These are phyloP conservation scores for Penicillium nucicola DNA, from an alignment of 495 filamentous ascomycete species.

Conservation along the genomic window DNA sequence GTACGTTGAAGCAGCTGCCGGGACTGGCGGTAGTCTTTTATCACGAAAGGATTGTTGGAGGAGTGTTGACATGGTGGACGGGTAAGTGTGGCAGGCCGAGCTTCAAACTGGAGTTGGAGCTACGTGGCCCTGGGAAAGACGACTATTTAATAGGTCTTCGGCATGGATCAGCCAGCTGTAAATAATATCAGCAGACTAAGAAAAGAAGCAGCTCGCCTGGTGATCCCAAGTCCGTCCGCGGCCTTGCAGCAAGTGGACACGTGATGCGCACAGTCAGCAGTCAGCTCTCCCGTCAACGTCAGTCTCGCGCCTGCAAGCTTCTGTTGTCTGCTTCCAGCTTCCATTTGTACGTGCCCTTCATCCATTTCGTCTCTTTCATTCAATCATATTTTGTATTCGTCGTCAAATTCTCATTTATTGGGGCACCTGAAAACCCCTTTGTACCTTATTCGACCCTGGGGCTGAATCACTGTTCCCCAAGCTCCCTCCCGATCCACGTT, in stretches of 20 bases:
- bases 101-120: neutral
- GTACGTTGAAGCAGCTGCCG: conserved; percentile 25
- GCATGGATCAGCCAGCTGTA: conserved; percentile 4
- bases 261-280: conserved; percentile 28
- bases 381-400: conserved; percentile 15
- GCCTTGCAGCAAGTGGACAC: conserved; percentile 15
- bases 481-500: conserved; percentile 36
- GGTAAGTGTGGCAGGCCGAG: neutral
- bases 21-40: conserved; percentile 24
- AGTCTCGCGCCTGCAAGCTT: conserved; percentile 37
- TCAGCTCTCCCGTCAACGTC: conserved; percentile 38
- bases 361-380: conserved; percentile 22
- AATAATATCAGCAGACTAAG: conserved; percentile 18
- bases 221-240: conserved; percentile 2
- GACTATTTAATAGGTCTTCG: conserved; percentile 3
- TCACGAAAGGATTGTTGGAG: conserved; percentile 20
- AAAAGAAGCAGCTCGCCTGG: conserved; percentile 21
- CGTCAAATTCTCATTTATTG: conserved; percentile 8
- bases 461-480: conserved; percentile 24
- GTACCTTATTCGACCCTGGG: conserved; percentile 10
- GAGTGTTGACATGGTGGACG: conserved; percentile 31
- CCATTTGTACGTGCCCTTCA: conserved; percentile 22
- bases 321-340: conserved; percentile 32
- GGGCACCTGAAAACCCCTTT: conserved; percentile 9
- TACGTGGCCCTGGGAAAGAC: neutral